Conservation (phyloP, 169 alveolate genomes). For the Perkinsus marinus region DNA sequence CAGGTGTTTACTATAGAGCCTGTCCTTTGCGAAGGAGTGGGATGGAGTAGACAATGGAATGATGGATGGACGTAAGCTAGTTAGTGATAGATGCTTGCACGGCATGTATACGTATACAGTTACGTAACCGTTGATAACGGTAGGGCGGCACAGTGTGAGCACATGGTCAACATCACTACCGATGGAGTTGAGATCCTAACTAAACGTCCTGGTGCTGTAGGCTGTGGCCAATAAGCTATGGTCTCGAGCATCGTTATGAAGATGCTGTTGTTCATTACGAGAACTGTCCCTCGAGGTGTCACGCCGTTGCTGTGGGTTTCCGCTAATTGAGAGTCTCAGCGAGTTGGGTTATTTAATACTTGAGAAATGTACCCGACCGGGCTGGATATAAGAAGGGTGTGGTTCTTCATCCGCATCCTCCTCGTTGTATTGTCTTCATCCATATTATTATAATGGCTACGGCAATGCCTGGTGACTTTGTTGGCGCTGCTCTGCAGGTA, state of each 20-base stretch:
- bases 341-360: neutral
- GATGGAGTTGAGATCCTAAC: slow-evolving; percentile 72
- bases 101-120: neutral
- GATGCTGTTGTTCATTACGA: neutral
- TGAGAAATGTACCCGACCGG: too few species aligned
- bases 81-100: neutral
- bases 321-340: neutral
- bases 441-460: too few species aligned
- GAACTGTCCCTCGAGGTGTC: neutral
- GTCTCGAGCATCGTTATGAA: too few species aligned
- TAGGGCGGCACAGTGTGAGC: slow-evolving; percentile 76
- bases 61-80: slow-evolving; percentile 71
- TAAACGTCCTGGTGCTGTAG: neutral
- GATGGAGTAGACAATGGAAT: slow-evolving; percentile 59
- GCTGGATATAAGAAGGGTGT: too few species aligned
- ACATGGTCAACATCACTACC: slow-evolving; percentile 66
- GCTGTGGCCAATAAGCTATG: neutral
- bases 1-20: slow-evolving; percentile 77
- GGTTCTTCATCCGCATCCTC: too few species aligned
- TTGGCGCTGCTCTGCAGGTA: too few species aligned
- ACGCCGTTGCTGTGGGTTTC: neutral
- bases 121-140: slow-evolving; percentile 60
- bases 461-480: too few species aligned
- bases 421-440: too few species aligned
- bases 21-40: slow-evolving; percentile 60